phyloP scores from a whole-genome alignment of 257 asterid species.

The Vinca minor region DNA sequence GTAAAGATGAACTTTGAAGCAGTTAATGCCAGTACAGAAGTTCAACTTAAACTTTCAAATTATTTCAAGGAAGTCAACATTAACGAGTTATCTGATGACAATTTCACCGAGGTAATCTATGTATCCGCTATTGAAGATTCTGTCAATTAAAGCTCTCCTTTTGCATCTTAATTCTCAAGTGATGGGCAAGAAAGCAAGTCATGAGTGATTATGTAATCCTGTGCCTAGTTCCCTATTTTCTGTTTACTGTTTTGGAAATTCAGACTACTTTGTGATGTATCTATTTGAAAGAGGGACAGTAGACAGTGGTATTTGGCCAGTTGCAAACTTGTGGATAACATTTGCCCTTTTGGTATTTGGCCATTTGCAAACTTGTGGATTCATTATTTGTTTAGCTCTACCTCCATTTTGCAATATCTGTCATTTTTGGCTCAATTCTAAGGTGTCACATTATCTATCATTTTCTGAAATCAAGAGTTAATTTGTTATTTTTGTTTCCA shows the following conservation, averaged over 20 bases:
- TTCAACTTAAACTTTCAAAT: slow-evolving; percentile 54
- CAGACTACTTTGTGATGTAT: background rate
- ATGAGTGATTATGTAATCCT: background rate
- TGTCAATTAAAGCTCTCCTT: background rate
- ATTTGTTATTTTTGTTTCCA: no score
- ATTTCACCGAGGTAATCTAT: slow-evolving; percentile 58
- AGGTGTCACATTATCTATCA: no score
- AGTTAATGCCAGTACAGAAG: slow-evolving; percentile 35
- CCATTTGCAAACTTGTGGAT: no score
- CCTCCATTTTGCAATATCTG: no score
- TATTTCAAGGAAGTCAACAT: slow-evolving; percentile 38
- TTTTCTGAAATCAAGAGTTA: no score
- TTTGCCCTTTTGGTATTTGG: no score
- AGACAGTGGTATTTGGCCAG: background rate
- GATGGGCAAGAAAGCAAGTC: no score
- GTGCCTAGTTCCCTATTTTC: background rate
- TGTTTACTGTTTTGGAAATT: background rate
- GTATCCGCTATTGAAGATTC: background rate
- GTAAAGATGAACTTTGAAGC: slow-evolving; percentile 38
- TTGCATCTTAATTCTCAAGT: background rate
- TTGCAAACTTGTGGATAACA: no score
- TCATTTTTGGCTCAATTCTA: no score
- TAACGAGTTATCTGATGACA: slow-evolving; percentile 59
- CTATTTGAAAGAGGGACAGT: background rate
- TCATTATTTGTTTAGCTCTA: background rate